Evolutionary conservation across 1,139 yeast species (phyloP).

Genomic region (Scheffersomyces stambukii): DNA sequence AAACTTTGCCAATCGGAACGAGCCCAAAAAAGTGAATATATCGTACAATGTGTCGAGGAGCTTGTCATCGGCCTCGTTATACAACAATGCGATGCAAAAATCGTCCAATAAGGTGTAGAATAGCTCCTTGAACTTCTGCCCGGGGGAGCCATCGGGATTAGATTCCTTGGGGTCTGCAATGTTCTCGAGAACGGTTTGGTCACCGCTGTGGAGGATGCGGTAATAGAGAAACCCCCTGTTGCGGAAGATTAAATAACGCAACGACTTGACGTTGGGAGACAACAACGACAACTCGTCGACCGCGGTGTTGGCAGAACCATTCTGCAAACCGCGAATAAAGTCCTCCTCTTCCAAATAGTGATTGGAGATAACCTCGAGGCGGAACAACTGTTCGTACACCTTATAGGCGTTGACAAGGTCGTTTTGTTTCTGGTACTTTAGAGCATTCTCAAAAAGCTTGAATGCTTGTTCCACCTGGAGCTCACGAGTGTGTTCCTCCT

Average conservation of each 20-base stretch:
- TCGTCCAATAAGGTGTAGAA: constrained; percentile 52
- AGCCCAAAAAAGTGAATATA: constrained; percentile 45
- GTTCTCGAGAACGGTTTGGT: constrained; percentile 17
- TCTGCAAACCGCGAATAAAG: constrained; percentile 37
- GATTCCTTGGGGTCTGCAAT: constrained; percentile 2
- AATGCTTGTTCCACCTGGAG: constrained; percentile 85
- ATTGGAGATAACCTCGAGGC: constrained; percentile 59
- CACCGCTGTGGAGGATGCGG: constrained; percentile 25
- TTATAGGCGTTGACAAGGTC: constrained; percentile 47
- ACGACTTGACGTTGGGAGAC: constrained; percentile 68
- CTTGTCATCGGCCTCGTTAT: constrained; percentile 60
- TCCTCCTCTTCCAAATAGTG: constrained; percentile 43
- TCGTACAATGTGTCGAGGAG: constrained; percentile 46
- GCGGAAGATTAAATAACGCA: constrained; percentile 74
- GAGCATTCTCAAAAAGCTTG: constrained; percentile 67
- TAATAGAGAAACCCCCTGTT: constrained; percentile 76
- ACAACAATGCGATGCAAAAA: constrained; percentile 49
- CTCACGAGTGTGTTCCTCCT: constrained; percentile 88
- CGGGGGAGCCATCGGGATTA: constrained; percentile 3
- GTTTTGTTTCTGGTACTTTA: constrained; percentile 52
- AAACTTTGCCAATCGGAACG: constrained; percentile 51
- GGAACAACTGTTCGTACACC: constrained; percentile 60
- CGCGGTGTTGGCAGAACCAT: constrained; percentile 27
- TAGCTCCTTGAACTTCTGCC: constrained; percentile 16
- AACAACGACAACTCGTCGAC: constrained; percentile 42